A percentile compares a stretch with the other conserved stretches of the same genome.
These are phyloP conservation scores for Talaromyces liani DNA, from an alignment of 495 filamentous ascomycete genomes.

Conservation along the genomic window DNA sequence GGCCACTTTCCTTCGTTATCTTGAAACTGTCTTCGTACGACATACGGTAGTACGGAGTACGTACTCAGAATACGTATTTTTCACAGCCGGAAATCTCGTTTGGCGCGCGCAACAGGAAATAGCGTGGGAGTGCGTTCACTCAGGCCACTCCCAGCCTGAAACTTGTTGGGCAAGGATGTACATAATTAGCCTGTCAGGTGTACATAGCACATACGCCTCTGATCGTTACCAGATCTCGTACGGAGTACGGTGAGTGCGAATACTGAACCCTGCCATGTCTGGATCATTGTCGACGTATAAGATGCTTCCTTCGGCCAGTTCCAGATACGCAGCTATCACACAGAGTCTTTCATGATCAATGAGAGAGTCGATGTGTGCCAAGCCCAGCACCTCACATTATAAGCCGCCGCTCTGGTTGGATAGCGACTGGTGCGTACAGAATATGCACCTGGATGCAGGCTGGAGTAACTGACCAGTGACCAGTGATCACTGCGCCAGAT, in stretches of 20 bases:
- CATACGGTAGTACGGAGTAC: neutral
- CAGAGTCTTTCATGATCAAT: neutral
- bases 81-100: neutral
- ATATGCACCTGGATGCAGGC: neutral
- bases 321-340: neutral
- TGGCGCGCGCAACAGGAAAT: neutral
- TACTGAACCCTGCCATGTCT: neutral
- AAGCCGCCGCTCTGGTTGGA: neutral
- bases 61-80: neutral
- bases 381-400: neutral
- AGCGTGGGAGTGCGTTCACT: neutral
- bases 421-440: neutral
- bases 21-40: neutral
- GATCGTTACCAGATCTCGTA: constrained; percentile 2
- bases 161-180: constrained; percentile 2
- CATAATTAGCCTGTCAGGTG: neutral
- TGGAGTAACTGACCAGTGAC: neutral
- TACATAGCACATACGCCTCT: neutral
- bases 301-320: neutral
- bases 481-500: neutral
- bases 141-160: neutral
- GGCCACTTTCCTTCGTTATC: neutral
- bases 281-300: neutral
- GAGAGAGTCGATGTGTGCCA: neutral
- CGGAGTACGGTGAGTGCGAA: neutral